Evolutionary conservation across 1,284 basidiomycete species (phyloP), one percentile per base, ranked within the genome.

Genomic region (Microbotryomycetes sp.): DNA sequence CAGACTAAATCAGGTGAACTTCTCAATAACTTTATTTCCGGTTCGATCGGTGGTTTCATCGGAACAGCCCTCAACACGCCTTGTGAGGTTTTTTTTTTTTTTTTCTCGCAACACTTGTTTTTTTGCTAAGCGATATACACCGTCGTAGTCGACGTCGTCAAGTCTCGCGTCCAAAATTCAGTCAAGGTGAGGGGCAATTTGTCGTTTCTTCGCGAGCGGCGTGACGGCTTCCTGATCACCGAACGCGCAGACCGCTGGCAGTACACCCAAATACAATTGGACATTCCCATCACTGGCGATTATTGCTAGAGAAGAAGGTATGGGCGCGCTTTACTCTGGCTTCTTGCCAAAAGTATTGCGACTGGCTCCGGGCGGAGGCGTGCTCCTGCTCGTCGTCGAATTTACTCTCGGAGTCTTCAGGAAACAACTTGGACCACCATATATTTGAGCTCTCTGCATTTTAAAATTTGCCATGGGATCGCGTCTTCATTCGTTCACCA

Each of bases 281-380:
- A 89, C 92, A 54, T 91, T 91, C 72, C 78, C 78, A 2, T 76
- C 78, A 15, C 78, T 90, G 48, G 77, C 84, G 45, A 86, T 86
- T 15, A 90, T 97, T 70, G 84, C 88, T 65, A 83, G 87, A 49
- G 90, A 96, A 77, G 94, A 99, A 77, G 94, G 94, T 27, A 72
- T 87, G 3, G 84, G 79, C 5, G 93, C 92, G 4, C 80, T 97
- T 50, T 98, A 97, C 83, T 97, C 97, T 76, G 94, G 92, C 18
- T 93, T 93, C 75, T 78, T 88, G 27, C 88, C 88, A 15, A 90
- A 91, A 75, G 84, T 91, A 13, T 81, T 93, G 47, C 82, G 90
- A 62, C 80, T 94, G 29, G 90, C 92, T 23, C 94, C 94, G 0
- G 94, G 94, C 52, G 94, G 94, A 62, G 94, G 94, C 77, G 87